A percentile compares a stretch with the other conserved stretches of the same genome.
These are phyloP conservation scores for Lactarius indigo DNA, from an alignment of 768 basidiomycete genomes.

Conservation along the genomic window DNA sequence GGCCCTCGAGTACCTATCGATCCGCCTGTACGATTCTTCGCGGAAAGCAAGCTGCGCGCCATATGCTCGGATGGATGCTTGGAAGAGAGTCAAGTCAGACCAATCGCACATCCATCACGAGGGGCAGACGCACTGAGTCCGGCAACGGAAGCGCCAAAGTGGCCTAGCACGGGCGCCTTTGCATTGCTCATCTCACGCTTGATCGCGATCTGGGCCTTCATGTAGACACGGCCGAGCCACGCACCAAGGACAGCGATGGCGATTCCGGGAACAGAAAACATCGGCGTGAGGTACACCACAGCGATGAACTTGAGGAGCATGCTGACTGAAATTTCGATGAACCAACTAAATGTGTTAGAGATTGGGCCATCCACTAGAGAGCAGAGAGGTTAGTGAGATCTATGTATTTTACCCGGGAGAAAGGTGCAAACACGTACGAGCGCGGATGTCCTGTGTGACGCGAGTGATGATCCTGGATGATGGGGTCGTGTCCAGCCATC, in stretches of 20 bases:
- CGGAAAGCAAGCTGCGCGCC: slow-evolving; percentile 46
- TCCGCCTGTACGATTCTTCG: slow-evolving; percentile 40
- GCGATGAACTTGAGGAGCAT: slow-evolving; percentile 39
- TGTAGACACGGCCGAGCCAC: slow-evolving; percentile 48
- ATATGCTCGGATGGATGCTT: slow-evolving; percentile 52
- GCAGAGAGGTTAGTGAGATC: not conserved
- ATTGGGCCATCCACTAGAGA: slow-evolving; percentile 37
- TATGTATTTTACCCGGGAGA: not conserved
- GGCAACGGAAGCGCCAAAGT: slow-evolving; percentile 49
- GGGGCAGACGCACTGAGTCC: slow-evolving; percentile 39
- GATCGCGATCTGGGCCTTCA: slow-evolving; percentile 51
- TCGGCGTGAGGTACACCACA: slow-evolving; percentile 37
- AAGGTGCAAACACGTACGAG: slow-evolving; percentile 26
- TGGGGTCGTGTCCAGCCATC: slow-evolving; percentile 51
- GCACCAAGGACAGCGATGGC: slow-evolving; percentile 38
- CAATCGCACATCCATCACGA: too few species aligned
- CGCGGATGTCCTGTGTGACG: slow-evolving; percentile 61
- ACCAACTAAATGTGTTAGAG: slow-evolving; percentile 27
- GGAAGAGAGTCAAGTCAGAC: not conserved
- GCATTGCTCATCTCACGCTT: slow-evolving; percentile 55
- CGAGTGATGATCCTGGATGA: slow-evolving; percentile 60
- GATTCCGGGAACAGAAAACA: slow-evolving; percentile 40
- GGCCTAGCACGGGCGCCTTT: slow-evolving; percentile 46
- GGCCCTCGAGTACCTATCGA: slow-evolving; percentile 46
- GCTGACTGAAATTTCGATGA: slow-evolving; percentile 33